Base-by-base conservation (phyloP, 331 rosid species). In the Pyrus hybrid region DNA sequence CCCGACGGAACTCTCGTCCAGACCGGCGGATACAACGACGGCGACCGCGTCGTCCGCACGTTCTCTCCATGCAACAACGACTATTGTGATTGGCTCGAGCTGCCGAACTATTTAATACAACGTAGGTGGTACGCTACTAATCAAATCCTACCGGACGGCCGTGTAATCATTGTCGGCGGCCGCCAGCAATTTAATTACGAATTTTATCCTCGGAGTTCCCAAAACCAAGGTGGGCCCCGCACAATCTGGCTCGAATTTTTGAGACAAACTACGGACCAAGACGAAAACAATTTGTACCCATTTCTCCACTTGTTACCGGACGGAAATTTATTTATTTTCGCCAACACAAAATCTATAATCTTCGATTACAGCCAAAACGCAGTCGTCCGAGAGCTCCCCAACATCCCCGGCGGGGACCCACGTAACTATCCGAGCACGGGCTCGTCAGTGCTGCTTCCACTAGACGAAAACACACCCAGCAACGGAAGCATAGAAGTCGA, bases 341-440 rank as follows among this genome's bases (percentile, higher is more conserved):
- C 97, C 9, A 92, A 90, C 47, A 84, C 90, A 0, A 82, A 84
- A 29, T 87, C 94, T 0, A 79, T 88, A 13, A 35, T 86, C 58
- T 80, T 92, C 9, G 74, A 88, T 25, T 90, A 88, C 63, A 85
- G 63, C 54, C 77, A 33, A 30, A 90, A 88, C 69, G 75, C 13
- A 1, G 80, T 92, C 0, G 28, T 88, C 10, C 87, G 80, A 76
- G 89, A 87, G 73, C 84, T 87, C 63, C 97, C 96, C 21, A 68
- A 47, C 0, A 88, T 93, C 25, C 90, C 94, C 0, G 89, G 85
- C 9, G 80, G 71, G 0, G 88, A 90, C 4, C 96, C 97, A 16
- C 84, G 91, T 2, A 92, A 92, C 75, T 90, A 92, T 58, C 96
- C 97, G 1, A 92, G 97, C 81, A 62, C 94, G 0, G 96, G 96